A percentile compares a stretch with the other conserved stretches of the same genome.
phyloP scores from a whole-genome alignment of 2,329 filamentous ascomycete species.

The Botrytis pseudocinerea region DNA sequence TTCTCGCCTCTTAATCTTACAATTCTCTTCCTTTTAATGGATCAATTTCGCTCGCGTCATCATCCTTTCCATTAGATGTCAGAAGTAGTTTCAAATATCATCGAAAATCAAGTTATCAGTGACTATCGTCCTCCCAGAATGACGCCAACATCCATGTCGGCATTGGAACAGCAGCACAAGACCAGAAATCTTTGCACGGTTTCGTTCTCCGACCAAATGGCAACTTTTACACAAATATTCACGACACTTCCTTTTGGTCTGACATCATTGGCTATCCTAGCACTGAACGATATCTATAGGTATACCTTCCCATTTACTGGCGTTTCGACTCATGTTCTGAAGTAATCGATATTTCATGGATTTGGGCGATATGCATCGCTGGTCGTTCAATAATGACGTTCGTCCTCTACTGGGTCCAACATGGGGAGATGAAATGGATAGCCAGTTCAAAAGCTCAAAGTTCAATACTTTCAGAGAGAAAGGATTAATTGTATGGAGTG shows the following conservation, averaged over 20 bases:
- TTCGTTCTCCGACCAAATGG: constrained; percentile 26
- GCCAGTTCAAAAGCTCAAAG: neutral
- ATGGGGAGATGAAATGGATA: constrained; percentile 17
- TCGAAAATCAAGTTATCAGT: constrained; percentile 26
- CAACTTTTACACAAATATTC: constrained; percentile 25
- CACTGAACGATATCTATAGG: neutral
- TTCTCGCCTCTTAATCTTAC: constrained; percentile 24
- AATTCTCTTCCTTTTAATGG: constrained; percentile 26
- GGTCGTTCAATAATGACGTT: neutral
- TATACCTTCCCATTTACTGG: neutral
- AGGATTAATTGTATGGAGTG: constrained; percentile 7
- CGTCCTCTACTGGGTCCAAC: constrained; percentile 8
- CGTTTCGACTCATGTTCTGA: constrained; percentile 4
- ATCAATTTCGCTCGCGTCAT: constrained; percentile 22
- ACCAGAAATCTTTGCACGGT: constrained; percentile 23
- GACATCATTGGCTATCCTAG: neutral
- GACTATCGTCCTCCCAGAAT: constrained; percentile 22
- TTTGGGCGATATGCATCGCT: neutral
- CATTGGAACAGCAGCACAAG: constrained; percentile 1
- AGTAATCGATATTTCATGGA: neutral
- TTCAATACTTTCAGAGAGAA: constrained; percentile 6
- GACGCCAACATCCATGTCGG: constrained; percentile 4
- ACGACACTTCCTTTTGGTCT: constrained; percentile 22
- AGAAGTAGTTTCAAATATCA: constrained; percentile 26
- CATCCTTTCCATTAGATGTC: constrained; percentile 31